Base-by-base conservation (phyloP, 352 stramenopile genomes). In the Blastocystis sp. region DNA sequence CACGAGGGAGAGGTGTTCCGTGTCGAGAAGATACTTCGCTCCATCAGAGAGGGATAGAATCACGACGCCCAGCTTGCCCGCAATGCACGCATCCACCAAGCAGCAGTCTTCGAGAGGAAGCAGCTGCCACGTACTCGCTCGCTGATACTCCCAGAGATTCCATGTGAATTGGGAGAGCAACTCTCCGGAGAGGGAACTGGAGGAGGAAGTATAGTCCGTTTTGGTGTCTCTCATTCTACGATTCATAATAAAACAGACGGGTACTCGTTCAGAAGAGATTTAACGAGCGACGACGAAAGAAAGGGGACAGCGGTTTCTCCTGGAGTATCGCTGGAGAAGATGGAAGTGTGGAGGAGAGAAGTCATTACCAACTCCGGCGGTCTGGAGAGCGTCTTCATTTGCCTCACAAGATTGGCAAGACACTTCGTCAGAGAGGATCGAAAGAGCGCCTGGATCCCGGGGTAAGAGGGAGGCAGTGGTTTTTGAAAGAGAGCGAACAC, bases 11-110 rank as follows among this genome's bases (percentile, higher is more conserved):
- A 34, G 34, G 24, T 81, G 21, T 2, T 38, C 1, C 11, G 69
- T 81, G 27, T 81, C 69, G 4, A 81, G 40, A 6, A 81, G 34
- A 42, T 51, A 81, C 24, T 64, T 61, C 21, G 61, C 69, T 27
- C 24, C 40, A 40, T 64, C 42, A 24, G 42, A 18, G 21, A 81
- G 69, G 8, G 27, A 32, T 0, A 81, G 44, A 21, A 81, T 3
- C 16, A 48, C 48, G 18, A 42, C 48, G 0, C 69, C 69, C 18
- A 81, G 27, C 8, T 81, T 29, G 53, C 69, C 38, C 9, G 4
- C 0, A 9, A 81, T 64, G 34, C 53, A 42, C 29, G 6, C 27
- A 42, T 44, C 56, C 6, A 81, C 9, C 34, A 64, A 27, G 18
- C 48, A 21, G 38, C 69, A 49, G 51, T 81, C 49, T 4, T 81